Base-by-base conservation (phyloP, 345 rosid species). In the Cardiospermum halicacabum region DNA sequence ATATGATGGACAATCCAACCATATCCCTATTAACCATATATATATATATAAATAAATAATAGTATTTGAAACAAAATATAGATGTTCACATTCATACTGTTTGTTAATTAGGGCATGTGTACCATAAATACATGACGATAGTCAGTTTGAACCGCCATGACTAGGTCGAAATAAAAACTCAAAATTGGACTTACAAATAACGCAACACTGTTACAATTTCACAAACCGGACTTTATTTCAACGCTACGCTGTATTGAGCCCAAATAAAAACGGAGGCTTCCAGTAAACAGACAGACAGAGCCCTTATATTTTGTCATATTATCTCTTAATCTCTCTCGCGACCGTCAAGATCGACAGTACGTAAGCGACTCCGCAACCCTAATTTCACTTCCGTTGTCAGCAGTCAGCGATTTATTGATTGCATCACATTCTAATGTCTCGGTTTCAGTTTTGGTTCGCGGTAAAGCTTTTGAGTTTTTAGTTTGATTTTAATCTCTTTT, bases 211-310 rank as follows among this genome's bases (percentile, higher is more conserved):
- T 48, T 48, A 16, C 19, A 21, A 18, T 40, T 15, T 43, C 25
- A 34, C 37, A 34, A 34, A 34, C 2, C 25, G 77, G 70, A 64
- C 77, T 69, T 64, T 0, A 49, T 64, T 64, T 26, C 66, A 51
- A 64, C 67, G 77, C 77, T 62, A 73, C 66, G 73, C 58, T 55
- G 60, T n/a, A 2, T 30, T 5, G 11, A 7, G 43, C 34, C 15
- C 34, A 26, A 9, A 3, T 5, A 42, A 11, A 37, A 22, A 24
- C 0, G 2, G 49, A 13, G 39, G 12, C 12, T 58, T 58, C 39
- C 48, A 6, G 19, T 34, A 2, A 11, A 5, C 10, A 34, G 39
- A 34, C 9, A 34, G 39, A 34, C 39, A 27, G n/a, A n/a, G 48
- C 31, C 31, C n/a, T 58, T 0, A 2, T n/a, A n/a, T 34, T 34